phyloP scores from a whole-genome alignment of 805 yeast species.

The Brettanomyces nanus region DNA sequence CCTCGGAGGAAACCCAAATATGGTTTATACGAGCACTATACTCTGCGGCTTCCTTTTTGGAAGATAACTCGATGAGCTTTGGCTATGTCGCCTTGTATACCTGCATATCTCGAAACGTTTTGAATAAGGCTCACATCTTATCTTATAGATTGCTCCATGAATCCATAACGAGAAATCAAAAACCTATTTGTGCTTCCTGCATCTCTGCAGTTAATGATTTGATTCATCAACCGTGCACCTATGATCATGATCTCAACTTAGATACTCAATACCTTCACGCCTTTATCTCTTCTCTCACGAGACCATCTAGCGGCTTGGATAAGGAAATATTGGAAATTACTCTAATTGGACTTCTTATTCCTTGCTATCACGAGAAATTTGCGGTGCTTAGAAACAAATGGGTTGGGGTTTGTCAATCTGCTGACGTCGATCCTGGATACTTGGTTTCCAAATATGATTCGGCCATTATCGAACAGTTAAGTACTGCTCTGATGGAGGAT shows the following conservation, averaged over 20 bases:
- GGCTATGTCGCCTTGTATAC: slow-evolving; percentile 46
- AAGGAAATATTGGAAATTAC: slow-evolving; percentile 22
- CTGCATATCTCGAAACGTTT: slow-evolving; percentile 33
- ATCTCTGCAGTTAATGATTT: slow-evolving; percentile 32
- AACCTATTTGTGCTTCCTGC: slow-evolving; percentile 35
- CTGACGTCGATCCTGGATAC: slow-evolving; percentile 55
- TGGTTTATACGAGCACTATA: slow-evolving; percentile 47
- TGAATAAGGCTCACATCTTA: slow-evolving; percentile 26
- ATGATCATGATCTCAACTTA: slow-evolving; percentile 15
- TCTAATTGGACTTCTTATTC: slow-evolving; percentile 32
- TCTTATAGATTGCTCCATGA: slow-evolving; percentile 27
- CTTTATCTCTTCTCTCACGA: slow-evolving; percentile 31
- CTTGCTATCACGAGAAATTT: slow-evolving; percentile 36
- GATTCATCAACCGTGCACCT: slow-evolving; percentile 5
- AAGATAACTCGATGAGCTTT: slow-evolving; percentile 12
- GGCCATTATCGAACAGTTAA: slow-evolving; percentile 19
- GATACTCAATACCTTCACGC: slow-evolving; percentile 24
- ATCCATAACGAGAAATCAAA: slow-evolving; percentile 29
- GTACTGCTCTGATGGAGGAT: slow-evolving; percentile 6
- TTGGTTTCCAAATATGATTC: slow-evolving; percentile 30
- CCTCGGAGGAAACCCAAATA: slow-evolving; percentile 33
- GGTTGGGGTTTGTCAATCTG: slow-evolving; percentile 64
- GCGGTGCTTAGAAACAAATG: slow-evolving; percentile 45
- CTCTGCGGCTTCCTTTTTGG: slow-evolving; percentile 20
- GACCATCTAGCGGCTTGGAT: slow-evolving; percentile 15